phyloP scores from a whole-genome alignment of 371 early-diverging fungal species.

The Encephalitozoon romaleae region DNA sequence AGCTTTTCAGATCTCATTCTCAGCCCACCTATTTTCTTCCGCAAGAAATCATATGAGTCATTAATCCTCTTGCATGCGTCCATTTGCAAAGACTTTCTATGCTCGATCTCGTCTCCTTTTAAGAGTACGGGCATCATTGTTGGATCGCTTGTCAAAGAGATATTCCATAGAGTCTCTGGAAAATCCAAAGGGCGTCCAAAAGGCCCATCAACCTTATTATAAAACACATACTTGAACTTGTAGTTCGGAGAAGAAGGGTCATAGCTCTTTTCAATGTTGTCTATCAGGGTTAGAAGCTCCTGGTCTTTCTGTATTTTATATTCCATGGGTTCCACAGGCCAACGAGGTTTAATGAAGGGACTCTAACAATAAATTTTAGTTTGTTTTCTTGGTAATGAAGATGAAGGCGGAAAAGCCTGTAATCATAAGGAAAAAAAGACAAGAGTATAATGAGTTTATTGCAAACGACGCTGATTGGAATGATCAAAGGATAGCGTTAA shows the following conservation, averaged over 20 bases:
- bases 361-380: neutral
- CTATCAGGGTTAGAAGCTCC: conserved; percentile 39
- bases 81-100: conserved; percentile 32
- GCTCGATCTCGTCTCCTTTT: conserved; percentile 39
- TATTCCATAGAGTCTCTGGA: conserved; percentile 46
- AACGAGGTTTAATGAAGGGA: neutral
- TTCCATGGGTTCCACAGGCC: conserved; percentile 9
- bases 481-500: conserved; percentile 30
- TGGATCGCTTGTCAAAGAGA: conserved; percentile 15
- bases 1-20: conserved; percentile 13
- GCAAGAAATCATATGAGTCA: conserved; percentile 13
- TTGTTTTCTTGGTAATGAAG: neutral
- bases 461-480: conserved; percentile 22
- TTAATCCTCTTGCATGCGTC: conserved; percentile 33
- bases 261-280: conserved; percentile 54
- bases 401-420: neutral
- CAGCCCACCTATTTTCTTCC: conserved; percentile 29
- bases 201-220: conserved; percentile 51
- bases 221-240: conserved; percentile 60
- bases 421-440: conserved; percentile 23
- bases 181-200: conserved; percentile 31
- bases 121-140: conserved; percentile 46
- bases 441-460: conserved; percentile 42
- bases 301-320: conserved; percentile 35
- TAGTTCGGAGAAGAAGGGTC: conserved; percentile 46